Base-by-base conservation (phyloP, 805 yeast genomes). In the Ogataea nakhonphanomensis region DNA sequence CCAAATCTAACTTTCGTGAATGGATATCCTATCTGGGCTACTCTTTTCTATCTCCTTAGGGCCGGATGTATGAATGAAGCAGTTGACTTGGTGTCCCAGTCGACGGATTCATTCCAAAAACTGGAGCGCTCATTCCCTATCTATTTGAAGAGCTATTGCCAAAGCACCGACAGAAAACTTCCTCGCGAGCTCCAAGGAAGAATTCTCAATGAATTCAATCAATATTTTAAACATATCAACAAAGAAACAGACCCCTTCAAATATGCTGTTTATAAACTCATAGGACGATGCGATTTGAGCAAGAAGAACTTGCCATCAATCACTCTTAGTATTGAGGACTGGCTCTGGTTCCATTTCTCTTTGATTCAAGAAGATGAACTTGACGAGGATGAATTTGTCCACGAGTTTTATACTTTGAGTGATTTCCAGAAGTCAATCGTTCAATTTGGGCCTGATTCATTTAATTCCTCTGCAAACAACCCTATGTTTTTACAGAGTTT, bases 311-410 rank as follows among this genome's bases (percentile, higher is more conserved):
- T 90, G 52, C 79, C 95, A 26, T 61, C 79, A n/a, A 68, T 76
- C 27, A 76, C 91, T 23, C 64, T 79, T 26, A 85, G 95, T 43
- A 77, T 90, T 34, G 98, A 91, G 62, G 98, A 91, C 65, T 91
- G 98, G 98, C 62, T 91, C 35, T 91, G 99, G 99, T 78, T 85
- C 58, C 97, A 93, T 62, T 71, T 93, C 41, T 73, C 79, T 62
- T 70, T 91, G 22, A 78, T 85, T 11, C 76, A 80, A 41, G 91
- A 86, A 53, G 74, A 68, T 33, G 57, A 44, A 13, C 11, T 51
- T 27, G 64, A 62, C 11, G 46, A 45, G 5, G 48, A 43, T n/a
- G 49, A 43, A 23, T 76, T 83, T 25, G 66, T 79, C 8, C 78
- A 76, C 56, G 95, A 87, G 52, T 73, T 76, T 46, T 91, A 88